phyloP scores from a whole-genome alignment of 2,329 filamentous ascomycete genomes.

The Aspergillus uvarum region DNA sequence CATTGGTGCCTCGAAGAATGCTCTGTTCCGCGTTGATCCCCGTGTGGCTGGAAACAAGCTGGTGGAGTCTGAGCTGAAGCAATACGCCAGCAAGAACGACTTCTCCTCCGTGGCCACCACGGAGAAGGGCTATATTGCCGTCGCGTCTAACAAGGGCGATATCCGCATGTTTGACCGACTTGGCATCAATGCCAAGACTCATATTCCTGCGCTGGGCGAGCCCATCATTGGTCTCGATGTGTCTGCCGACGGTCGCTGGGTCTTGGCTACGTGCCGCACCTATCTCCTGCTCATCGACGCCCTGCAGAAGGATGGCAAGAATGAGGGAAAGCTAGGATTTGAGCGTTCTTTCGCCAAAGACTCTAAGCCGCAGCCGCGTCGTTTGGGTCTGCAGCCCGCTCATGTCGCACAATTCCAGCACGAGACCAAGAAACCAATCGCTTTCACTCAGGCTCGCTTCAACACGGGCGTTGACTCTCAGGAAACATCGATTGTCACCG shows the following conservation, averaged over 20 bases:
- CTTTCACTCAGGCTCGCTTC: slow-evolving; percentile 90
- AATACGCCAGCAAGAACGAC: slow-evolving; percentile 95
- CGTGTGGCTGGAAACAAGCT: slow-evolving; percentile 88
- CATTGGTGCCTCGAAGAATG: slow-evolving; percentile 87
- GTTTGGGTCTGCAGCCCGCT: slow-evolving; percentile 81
- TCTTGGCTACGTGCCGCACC: slow-evolving; percentile 88
- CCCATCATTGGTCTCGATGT: slow-evolving; percentile 93
- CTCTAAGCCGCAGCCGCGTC: slow-evolving; percentile 86
- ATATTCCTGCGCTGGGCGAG: slow-evolving; percentile 92
- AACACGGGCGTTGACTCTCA: slow-evolving; percentile 78
- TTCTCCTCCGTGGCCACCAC: slow-evolving; percentile 94
- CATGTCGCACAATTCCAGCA: slow-evolving; percentile 98
- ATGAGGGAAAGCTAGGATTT: slow-evolving; percentile 96
- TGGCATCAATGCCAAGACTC: slow-evolving; percentile 95
- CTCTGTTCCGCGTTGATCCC: slow-evolving; percentile 89
- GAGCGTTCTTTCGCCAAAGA: slow-evolving; percentile 91
- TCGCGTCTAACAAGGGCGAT: slow-evolving; percentile 96
- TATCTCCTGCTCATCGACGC: slow-evolving; percentile 93
- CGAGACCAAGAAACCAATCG: slow-evolving; percentile 82
- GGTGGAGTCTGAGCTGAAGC: slow-evolving; percentile 88
- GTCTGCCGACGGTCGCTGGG: slow-evolving; percentile 92
- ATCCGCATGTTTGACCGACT: slow-evolving; percentile 94
- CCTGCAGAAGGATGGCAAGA: slow-evolving; percentile 87
- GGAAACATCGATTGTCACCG: slow-evolving; percentile 94
- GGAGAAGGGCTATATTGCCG: slow-evolving; percentile 93